phyloP scores from a whole-genome alignment of 108 stramenopile species.

The Thalassiosira profunda region DNA sequence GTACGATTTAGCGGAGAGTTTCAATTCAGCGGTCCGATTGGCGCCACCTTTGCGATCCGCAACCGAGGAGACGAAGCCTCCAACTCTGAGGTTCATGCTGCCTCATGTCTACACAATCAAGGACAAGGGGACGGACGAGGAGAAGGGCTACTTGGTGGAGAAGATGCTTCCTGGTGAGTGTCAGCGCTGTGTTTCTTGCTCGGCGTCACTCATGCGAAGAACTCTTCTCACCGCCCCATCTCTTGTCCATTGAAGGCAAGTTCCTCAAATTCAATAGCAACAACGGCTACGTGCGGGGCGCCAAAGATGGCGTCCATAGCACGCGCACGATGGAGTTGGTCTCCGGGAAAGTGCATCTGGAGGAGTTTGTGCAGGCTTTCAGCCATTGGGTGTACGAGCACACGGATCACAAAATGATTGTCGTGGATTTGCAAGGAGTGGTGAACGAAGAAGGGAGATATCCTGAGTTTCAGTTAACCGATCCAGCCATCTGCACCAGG shows the following conservation, averaged over 20 bases:
- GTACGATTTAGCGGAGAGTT: constrained; percentile 20
- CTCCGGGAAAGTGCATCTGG: constrained; percentile 36
- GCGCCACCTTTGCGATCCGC: constrained; percentile 27
- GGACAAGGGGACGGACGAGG: too few species aligned
- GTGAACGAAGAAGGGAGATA: constrained; percentile 27
- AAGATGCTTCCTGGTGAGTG: too few species aligned
- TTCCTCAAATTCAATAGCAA: constrained; percentile 60
- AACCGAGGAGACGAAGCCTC: constrained; percentile 34
- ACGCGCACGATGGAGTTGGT: constrained; percentile 18
- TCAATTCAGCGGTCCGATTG: constrained; percentile 36
- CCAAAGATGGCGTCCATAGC: constrained; percentile 10
- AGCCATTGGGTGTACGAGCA: constrained; percentile 45
- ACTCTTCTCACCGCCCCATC: not conserved
- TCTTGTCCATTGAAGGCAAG: constrained; percentile 34
- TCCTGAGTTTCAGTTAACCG: constrained; percentile 38
- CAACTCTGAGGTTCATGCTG: constrained; percentile 36
- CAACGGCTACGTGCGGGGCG: constrained; percentile 41
- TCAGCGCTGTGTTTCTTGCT: too few species aligned
- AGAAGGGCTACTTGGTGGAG: constrained; percentile 45
- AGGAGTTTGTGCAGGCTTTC: constrained; percentile 51
- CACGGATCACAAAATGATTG: constrained; percentile 23
- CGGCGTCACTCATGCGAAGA: not conserved
- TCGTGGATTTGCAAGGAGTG: constrained; percentile 49
- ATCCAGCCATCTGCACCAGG: constrained; percentile 47
- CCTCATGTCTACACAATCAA: constrained; percentile 51